phyloP scores from a whole-genome alignment of 2,329 filamentous ascomycete species.

The Periconia sp. region DNA sequence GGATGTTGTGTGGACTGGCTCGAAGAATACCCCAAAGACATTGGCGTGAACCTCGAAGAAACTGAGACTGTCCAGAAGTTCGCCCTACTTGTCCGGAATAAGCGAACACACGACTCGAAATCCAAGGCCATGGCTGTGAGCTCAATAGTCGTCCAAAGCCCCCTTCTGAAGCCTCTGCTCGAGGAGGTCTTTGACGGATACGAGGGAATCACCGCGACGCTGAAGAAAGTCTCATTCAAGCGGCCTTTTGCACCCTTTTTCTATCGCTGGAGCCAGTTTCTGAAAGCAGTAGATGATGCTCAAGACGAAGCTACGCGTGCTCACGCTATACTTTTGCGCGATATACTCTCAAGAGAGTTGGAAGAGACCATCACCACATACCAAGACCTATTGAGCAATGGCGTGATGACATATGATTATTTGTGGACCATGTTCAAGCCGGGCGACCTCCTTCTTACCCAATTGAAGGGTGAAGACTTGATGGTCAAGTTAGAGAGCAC shows the following conservation, averaged over 20 bases:
- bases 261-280: constrained; percentile 40
- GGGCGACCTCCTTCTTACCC: constrained; percentile 18
- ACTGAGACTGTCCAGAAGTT: no score
- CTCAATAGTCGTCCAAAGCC: constrained; percentile 44
- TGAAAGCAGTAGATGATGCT: constrained; percentile 21
- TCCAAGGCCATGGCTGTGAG: no score
- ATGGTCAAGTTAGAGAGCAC: constrained; percentile 18
- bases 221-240: constrained; percentile 39
- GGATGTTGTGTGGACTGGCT: no score
- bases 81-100: no score
- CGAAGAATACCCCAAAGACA: no score
- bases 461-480: constrained; percentile 34
- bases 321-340: constrained; percentile 43
- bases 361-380: constrained; percentile 42
- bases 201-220: constrained; percentile 35
- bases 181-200: constrained; percentile 38
- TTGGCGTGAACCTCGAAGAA: no score
- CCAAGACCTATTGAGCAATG: constrained; percentile 38
- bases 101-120: constrained; percentile 8
- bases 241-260: constrained; percentile 44
- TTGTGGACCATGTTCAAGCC: constrained; percentile 51
- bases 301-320: constrained; percentile 34
- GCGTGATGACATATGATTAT: constrained; percentile 45
- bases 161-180: constrained; percentile 38
- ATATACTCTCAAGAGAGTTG: constrained; percentile 43